These are phyloP conservation scores for Mortierella sp. DNA, from an alignment of 371 early-diverging fungal species.

Conservation along the genomic window DNA sequence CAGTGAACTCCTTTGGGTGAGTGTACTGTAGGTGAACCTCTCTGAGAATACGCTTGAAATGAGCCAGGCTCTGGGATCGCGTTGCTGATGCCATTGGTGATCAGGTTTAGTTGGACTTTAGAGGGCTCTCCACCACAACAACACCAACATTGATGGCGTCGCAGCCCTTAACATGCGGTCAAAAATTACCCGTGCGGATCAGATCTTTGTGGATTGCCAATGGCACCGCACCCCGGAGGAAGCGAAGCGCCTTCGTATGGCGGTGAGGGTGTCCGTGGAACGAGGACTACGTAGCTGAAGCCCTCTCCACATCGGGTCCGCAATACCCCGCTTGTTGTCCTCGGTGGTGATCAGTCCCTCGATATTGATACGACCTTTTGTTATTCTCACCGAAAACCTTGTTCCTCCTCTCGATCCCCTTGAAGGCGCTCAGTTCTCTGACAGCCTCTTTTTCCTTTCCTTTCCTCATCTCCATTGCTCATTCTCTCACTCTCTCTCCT, in stretches of 20 bases:
- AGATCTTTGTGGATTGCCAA: slow-evolving; percentile 9
- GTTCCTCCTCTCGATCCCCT: background rate
- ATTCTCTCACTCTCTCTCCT: background rate
- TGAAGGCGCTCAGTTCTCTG: background rate
- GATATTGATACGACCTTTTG: background rate
- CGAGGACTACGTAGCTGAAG: too few relatives aligned
- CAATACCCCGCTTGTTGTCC: too few relatives aligned
- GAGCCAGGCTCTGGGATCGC: slow-evolving; percentile 36
- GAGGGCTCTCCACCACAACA: too few relatives aligned
- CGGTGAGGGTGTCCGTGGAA: too few relatives aligned
- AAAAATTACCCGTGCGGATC: too few relatives aligned
- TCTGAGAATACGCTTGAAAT: slow-evolving; percentile 48
- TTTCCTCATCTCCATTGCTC: background rate
- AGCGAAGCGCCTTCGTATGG: background rate
- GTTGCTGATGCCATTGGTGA: slow-evolving; percentile 30
- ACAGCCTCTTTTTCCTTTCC: background rate
- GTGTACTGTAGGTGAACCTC: slow-evolving; percentile 52
- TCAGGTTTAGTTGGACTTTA: too few relatives aligned
- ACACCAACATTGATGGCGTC: too few relatives aligned
- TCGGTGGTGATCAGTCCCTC: background rate
- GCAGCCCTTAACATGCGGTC: background rate
- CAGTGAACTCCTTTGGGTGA: slow-evolving; percentile 40
- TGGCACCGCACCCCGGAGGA: slow-evolving; percentile 20
- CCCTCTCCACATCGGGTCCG: slow-evolving; percentile 5
- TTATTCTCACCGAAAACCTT: background rate